A percentile compares a stretch with the other conserved stretches of the same genome.
phyloP scores from a whole-genome alignment of 331 rosid genomes.

The Cydonia oblonga region DNA sequence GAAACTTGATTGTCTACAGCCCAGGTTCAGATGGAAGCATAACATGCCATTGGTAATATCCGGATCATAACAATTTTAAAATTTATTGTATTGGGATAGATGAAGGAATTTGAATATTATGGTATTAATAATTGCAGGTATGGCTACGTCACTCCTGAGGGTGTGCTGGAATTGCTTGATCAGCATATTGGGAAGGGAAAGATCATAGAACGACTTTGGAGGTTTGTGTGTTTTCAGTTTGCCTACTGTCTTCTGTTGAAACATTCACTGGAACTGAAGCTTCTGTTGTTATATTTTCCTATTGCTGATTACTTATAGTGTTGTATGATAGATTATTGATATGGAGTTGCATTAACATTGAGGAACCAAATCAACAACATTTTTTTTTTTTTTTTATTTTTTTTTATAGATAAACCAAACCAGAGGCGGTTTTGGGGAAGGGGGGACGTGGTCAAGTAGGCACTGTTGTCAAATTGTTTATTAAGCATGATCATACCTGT shows the following conservation, averaged over 20 bases:
- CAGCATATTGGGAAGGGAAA: conserved; percentile 75
- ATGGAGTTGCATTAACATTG: background rate
- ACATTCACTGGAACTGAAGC: background rate
- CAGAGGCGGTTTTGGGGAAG: too few relatives aligned
- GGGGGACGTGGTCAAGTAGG: too few relatives aligned
- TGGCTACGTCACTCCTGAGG: conserved; percentile 85
- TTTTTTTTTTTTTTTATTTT: too few relatives aligned
- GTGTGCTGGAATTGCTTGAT: conserved; percentile 72
- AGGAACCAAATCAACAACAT: too few relatives aligned
- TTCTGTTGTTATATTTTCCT: background rate
- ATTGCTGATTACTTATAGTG: background rate
- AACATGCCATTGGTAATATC: conserved; percentile 68
- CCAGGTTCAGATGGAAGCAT: conserved; percentile 53
- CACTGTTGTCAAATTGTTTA: too few relatives aligned
- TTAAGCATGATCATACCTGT: too few relatives aligned
- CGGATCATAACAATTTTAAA: background rate
- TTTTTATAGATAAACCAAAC: too few relatives aligned
- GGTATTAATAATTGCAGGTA: conserved; percentile 45
- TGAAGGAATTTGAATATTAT: background rate
- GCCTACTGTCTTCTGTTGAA: background rate
- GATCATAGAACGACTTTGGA: conserved; percentile 64
- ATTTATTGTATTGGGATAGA: background rate
- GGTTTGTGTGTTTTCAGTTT: conserved; percentile 39
- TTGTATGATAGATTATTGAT: background rate
- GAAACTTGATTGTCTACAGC: conserved; percentile 62